Evolutionary conservation across 2,329 filamentous ascomycete genomes (phyloP).

Genomic region (Clarireedia homoeocarpa): DNA sequence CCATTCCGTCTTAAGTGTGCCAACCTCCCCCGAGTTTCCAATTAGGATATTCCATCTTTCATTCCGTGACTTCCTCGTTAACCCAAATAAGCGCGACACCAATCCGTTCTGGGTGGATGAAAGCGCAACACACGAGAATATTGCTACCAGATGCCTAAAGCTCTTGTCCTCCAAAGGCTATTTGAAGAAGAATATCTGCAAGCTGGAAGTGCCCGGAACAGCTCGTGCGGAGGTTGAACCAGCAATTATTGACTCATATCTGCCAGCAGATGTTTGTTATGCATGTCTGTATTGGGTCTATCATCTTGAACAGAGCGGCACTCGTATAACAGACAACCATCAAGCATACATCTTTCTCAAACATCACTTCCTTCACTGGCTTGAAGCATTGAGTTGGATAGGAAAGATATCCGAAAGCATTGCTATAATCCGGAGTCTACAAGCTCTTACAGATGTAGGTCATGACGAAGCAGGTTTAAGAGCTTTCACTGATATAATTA

Average conservation of each 20-base stretch:
- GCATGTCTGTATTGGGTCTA: conserved; percentile 17
- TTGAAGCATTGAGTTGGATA: conserved; percentile 20
- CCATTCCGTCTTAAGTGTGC: too few relatives aligned
- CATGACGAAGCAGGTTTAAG: neutral
- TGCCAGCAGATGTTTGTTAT: conserved; percentile 28
- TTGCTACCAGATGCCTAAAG: conserved; percentile 32
- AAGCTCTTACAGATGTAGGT: neutral
- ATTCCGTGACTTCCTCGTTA: conserved; percentile 13
- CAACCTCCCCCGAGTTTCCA: too few relatives aligned
- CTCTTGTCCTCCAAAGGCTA: conserved; percentile 29
- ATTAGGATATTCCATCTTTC: conserved; percentile 7
- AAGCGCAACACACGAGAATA: conserved; percentile 23
- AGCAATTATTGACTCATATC: conserved; percentile 16
- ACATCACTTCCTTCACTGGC: conserved; percentile 32
- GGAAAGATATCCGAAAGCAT: conserved; percentile 14
- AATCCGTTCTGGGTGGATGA: conserved; percentile 33
- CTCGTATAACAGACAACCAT: conserved; percentile 24
- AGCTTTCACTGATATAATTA: neutral
- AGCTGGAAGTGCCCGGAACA: conserved; percentile 17
- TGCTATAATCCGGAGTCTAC: conserved; percentile 7
- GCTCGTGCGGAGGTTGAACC: conserved; percentile 32
- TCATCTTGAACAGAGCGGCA: conserved; percentile 18
- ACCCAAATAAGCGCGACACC: conserved; percentile 10
- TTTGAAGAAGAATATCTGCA: conserved; percentile 33
- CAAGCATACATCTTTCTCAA: conserved; percentile 31